Conservation (phyloP, 2,329 filamentous ascomycete genomes). For the Neofusicoccum kwambonambiense region DNA sequence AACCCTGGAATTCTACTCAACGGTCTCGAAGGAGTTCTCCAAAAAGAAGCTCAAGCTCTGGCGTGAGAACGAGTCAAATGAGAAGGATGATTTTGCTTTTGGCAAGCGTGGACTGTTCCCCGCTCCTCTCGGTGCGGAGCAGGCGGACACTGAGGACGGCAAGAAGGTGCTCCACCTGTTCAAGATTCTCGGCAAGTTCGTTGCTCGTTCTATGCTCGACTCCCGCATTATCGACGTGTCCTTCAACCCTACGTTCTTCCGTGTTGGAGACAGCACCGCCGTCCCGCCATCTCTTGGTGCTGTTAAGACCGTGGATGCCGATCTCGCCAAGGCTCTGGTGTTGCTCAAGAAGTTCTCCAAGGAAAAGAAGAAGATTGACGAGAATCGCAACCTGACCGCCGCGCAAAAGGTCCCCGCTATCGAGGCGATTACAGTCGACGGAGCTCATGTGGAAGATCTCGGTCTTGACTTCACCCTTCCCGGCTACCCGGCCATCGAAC, state of each 20-base stretch:
- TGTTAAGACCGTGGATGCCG: constrained; percentile 83
- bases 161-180: constrained; percentile 86
- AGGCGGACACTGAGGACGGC: constrained; percentile 72
- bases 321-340: constrained; percentile 80
- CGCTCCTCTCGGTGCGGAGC: constrained; percentile 79
- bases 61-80: constrained; percentile 80
- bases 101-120: constrained; percentile 86
- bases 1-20: constrained; percentile 96
- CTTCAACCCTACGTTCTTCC: constrained; percentile 97
- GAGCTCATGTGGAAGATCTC: constrained; percentile 78
- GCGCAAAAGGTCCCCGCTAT: constrained; percentile 70
- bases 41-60: constrained; percentile 97
- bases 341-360: constrained; percentile 82
- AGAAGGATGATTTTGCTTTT: constrained; percentile 77
- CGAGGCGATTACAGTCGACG: constrained; percentile 70
- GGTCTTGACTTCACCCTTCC: constrained; percentile 93
- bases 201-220: constrained; percentile 96
- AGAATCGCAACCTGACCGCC: constrained; percentile 63
- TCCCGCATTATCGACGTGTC: constrained; percentile 96
- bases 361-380: constrained; percentile 79
- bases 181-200: constrained; percentile 93
- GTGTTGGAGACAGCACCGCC: constrained; percentile 70
- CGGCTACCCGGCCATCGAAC: constrained; percentile 82
- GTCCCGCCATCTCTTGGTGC: constrained; percentile 84
- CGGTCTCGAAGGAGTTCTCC: constrained; percentile 93